These are phyloP conservation scores for Pythium utonaiense DNA, from an alignment of 352 stramenopile species.

Conservation along the genomic window DNA sequence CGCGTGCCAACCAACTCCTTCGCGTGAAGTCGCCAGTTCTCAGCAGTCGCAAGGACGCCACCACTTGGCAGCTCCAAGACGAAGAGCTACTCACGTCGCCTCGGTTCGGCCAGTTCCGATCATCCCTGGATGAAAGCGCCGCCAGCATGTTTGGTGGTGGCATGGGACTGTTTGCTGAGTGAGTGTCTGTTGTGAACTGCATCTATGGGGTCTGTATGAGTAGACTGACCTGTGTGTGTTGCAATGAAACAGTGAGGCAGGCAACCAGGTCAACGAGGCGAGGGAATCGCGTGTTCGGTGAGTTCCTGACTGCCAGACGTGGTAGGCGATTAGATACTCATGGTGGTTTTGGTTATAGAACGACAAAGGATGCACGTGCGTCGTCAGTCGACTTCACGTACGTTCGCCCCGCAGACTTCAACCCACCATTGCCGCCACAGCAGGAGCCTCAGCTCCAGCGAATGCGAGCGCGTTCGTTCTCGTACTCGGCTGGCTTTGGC, in stretches of 20 bases:
- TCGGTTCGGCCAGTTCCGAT: constrained; percentile 25
- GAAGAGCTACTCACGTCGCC: constrained; percentile 31
- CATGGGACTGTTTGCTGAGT: constrained; percentile 26
- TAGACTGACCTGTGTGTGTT: neutral
- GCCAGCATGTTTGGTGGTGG: constrained; percentile 21
- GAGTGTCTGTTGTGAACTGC: constrained; percentile 10
- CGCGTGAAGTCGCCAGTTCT: constrained; percentile 35
- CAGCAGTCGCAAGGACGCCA: constrained; percentile 29
- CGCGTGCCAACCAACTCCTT: constrained; percentile 6
- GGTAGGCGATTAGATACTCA: neutral
- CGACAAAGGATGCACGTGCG: constrained; percentile 65
- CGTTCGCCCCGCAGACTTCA: constrained; percentile 41
- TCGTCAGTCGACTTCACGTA: constrained; percentile 80
- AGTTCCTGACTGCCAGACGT: neutral
- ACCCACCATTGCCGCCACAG: constrained; percentile 61
- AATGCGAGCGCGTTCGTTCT: constrained; percentile 73
- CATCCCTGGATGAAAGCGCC: constrained; percentile 23
- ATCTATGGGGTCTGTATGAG: neutral
- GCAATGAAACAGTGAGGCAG: neutral
- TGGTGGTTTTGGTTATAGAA: constrained; percentile 8
- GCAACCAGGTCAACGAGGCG: constrained; percentile 18
- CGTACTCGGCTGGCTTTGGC: constrained; percentile 62
- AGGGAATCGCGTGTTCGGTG: constrained; percentile 15
- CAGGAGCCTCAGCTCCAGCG: constrained; percentile 40
- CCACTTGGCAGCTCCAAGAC: constrained; percentile 35